phyloP scores from a whole-genome alignment of 768 basidiomycete genomes.

The Boletus eberwhitei region DNA sequence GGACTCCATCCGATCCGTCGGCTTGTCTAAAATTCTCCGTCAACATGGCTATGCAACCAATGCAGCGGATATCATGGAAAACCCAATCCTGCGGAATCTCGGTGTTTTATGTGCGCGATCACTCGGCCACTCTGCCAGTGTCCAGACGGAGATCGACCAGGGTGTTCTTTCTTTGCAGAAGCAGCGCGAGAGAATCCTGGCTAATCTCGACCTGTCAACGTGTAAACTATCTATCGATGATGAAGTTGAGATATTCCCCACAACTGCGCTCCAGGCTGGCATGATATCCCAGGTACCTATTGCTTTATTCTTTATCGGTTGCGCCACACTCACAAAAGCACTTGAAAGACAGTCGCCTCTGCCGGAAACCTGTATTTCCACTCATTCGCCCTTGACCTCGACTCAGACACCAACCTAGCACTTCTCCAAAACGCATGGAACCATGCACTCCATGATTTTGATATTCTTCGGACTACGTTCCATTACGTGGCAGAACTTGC shows the following conservation, averaged over 20 bases:
- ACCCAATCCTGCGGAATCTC: conserved; percentile 16
- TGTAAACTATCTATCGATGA: conserved; percentile 29
- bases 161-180: conserved; percentile 9
- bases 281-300: conserved; percentile 46
- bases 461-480: conserved; percentile 47
- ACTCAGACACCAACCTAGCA: conserved; percentile 19
- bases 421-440: conserved; percentile 39
- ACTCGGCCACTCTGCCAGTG: background rate
- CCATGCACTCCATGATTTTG: conserved; percentile 28
- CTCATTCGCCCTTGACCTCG: conserved; percentile 26
- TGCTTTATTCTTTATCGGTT: background rate
- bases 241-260: conserved; percentile 35
- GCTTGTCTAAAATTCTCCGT: conserved; percentile 36
- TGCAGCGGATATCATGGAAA: conserved; percentile 38
- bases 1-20: conserved; percentile 47
- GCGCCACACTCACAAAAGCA: background rate
- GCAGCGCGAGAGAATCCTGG: conserved; percentile 18
- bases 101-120: conserved; percentile 13
- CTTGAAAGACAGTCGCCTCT: conserved; percentile 28
- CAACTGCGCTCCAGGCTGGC: conserved; percentile 45
- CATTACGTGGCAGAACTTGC: conserved; percentile 39
- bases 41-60: conserved; percentile 33
- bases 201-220: conserved; percentile 8
- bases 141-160: conserved; percentile 4
- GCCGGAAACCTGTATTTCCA: conserved; percentile 32